Conservation (phyloP, 768 basidiomycete genomes). For the Candolleomyces aberdarensis region DNA sequence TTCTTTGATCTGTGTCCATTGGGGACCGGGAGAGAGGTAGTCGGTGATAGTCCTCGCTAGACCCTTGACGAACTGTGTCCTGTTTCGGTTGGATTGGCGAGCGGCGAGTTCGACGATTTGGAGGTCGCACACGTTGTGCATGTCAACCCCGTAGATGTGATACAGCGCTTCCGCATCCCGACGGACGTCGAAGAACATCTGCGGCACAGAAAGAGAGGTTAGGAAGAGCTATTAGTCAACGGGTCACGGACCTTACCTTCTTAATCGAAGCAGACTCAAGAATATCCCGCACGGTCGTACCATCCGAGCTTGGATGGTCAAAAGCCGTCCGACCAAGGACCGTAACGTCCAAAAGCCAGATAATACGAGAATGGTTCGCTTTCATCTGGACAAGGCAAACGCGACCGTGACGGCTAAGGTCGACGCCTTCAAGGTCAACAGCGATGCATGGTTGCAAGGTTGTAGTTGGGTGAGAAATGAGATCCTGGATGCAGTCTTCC, state of each 20-base stretch:
- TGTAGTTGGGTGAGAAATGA: neutral
- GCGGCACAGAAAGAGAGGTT: neutral
- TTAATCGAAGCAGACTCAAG: neutral
- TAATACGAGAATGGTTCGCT: conserved; percentile 19
- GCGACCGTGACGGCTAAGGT: conserved; percentile 27
- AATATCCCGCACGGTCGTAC: neutral
- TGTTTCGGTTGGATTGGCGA: conserved; percentile 16
- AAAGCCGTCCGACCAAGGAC: conserved; percentile 26
- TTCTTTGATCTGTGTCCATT: conserved; percentile 28
- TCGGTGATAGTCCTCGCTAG: conserved; percentile 19
- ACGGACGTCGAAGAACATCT: conserved; percentile 28
- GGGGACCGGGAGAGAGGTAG: conserved; percentile 20
- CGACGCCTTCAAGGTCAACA: conserved; percentile 34
- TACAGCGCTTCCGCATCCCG: conserved; percentile 32
- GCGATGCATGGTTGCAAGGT: conserved; percentile 16
- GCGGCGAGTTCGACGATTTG: conserved; percentile 31
- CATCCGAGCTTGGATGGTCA: conserved; percentile 1
- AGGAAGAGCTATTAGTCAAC: too few species aligned
- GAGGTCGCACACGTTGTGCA: conserved; percentile 29
- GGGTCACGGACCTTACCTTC: neutral
- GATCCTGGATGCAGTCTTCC: neutral
- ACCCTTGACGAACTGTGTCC: conserved; percentile 21
- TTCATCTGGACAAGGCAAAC: conserved; percentile 29
- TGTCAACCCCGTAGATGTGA: conserved; percentile 22
- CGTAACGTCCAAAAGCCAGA: conserved; percentile 35